Evolutionary conservation across 768 basidiomycete genomes (phyloP).

Genomic region (Leccinum pellstonianum): DNA sequence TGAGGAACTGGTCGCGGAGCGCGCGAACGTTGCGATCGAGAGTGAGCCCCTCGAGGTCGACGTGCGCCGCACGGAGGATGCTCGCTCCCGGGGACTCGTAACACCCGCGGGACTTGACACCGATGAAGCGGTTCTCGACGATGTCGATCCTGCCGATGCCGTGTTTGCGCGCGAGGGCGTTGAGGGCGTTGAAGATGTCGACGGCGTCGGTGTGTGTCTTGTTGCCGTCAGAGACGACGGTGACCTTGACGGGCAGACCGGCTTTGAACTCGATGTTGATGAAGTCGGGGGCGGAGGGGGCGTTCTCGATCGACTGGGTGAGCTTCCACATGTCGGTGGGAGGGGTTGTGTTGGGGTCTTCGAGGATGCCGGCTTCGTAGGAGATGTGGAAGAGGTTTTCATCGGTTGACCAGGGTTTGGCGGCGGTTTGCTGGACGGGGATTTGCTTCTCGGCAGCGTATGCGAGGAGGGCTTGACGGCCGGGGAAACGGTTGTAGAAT

Average conservation of each 20-base stretch:
- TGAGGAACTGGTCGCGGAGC: conserved; percentile 92
- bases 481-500: conserved; percentile 97
- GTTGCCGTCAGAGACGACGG: conserved; percentile 34
- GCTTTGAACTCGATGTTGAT: conserved; percentile 82
- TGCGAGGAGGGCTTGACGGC: conserved; percentile 87
- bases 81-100: conserved; percentile 98
- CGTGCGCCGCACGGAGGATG: conserved; percentile 91
- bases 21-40: conserved; percentile 96
- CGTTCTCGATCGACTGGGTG: conserved; percentile 77
- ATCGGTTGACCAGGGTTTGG: conserved; percentile 99
- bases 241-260: conserved; percentile 87
- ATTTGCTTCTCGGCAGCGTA: conserved; percentile 88
- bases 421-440: conserved; percentile 90
- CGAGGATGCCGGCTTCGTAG: conserved; percentile 98
- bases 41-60: conserved; percentile 97
- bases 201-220: conserved; percentile 87
- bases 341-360: conserved; percentile 93
- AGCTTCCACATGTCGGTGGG: conserved; percentile 99
- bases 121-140: conserved; percentile 79
- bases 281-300: conserved; percentile 75
- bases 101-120: conserved; percentile 94
- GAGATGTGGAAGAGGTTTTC: conserved; percentile 99
- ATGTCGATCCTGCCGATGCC: conserved; percentile 98
- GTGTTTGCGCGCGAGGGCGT: conserved; percentile 90
- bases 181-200: conserved; percentile 89